Conservation (phyloP, 805 yeast genomes). For the Torulaspora gathmanii region DNA sequence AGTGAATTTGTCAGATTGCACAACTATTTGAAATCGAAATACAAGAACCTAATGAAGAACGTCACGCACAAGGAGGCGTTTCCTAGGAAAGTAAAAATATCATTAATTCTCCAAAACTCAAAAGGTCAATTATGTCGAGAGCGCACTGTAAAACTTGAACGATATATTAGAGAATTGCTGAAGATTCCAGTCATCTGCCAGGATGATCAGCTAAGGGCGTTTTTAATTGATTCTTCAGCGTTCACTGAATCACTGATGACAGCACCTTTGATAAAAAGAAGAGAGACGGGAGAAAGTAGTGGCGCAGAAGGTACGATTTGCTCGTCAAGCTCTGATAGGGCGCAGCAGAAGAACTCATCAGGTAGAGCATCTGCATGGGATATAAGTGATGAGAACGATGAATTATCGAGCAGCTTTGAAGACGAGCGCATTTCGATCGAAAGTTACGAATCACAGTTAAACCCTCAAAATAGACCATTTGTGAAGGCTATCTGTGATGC, state of each 20-base stretch:
- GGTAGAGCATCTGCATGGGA: conserved; percentile 6
- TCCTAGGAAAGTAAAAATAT: conserved; percentile 50
- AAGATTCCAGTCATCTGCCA: conserved; percentile 65
- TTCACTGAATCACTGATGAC: conserved; percentile 9
- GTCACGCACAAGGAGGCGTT: conserved; percentile 43
- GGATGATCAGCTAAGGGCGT: conserved; percentile 65
- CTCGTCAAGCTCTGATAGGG: background rate
- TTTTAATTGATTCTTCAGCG: conserved; percentile 47
- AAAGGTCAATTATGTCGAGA: conserved; percentile 57
- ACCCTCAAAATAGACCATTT: conserved; percentile 42
- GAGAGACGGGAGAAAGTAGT: conserved; percentile 1
- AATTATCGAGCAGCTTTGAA: conserved; percentile 14
- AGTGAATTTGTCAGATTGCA: conserved; percentile 76
- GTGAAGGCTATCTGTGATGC: conserved; percentile 80
- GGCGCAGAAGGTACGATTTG: conserved; percentile 2
- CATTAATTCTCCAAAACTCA: conserved; percentile 60
- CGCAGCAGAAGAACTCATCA: conserved; percentile 2
- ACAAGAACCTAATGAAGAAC: conserved; percentile 45
- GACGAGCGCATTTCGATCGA: conserved; percentile 4
- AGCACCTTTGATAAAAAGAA: background rate
- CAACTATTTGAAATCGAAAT: conserved; percentile 52
- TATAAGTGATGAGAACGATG: conserved; percentile 8
- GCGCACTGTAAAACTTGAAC: conserved; percentile 56
- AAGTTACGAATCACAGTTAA: background rate
- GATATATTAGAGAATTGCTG: conserved; percentile 55